Evolutionary conservation across 176 grass and related monocot genomes (phyloP).

Genomic region (Cenchrus fungigraminus): DNA sequence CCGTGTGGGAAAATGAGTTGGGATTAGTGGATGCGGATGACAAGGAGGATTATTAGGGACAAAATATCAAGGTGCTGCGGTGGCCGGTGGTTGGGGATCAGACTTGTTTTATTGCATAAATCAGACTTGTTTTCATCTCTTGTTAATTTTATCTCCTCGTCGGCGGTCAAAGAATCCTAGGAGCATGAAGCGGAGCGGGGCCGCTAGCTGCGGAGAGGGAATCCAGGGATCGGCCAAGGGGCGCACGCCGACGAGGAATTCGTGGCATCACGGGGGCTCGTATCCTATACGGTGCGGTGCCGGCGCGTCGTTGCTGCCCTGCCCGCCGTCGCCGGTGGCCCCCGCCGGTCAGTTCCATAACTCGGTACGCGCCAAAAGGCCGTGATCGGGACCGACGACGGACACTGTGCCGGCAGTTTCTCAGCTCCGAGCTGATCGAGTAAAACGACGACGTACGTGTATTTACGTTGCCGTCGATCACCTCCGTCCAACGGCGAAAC

Average conservation of each 20-base stretch:
- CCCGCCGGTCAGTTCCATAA: constrained; percentile 31
- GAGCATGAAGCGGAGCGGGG: constrained; percentile 15
- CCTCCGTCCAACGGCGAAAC: not conserved
- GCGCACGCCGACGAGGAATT: not conserved
- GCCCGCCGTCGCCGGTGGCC: not conserved
- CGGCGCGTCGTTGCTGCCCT: too few relatives aligned
- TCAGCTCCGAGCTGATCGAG: too few relatives aligned
- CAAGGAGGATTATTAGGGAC: constrained; percentile 5
- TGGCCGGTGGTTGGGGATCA: constrained; percentile 28
- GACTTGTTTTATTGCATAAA: not conserved
- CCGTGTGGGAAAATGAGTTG: not conserved
- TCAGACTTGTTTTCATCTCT: not conserved
- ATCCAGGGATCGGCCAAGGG: constrained; percentile 5
- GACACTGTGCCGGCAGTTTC: not conserved
- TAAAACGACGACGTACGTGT: not conserved
- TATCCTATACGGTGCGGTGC: not conserved
- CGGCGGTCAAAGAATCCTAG: constrained; percentile 50
- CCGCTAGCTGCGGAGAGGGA: constrained; percentile 19
- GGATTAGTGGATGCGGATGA: constrained; percentile 21
- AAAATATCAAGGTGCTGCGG: not conserved
- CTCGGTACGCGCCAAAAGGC: constrained; percentile 37
- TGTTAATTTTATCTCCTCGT: not conserved
- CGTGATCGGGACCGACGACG: not conserved
- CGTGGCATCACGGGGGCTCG: constrained; percentile 33
- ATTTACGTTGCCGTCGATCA: not conserved